A percentile compares a stretch with the other conserved stretches of the same genome.
Conservation (phyloP, 2,329 filamentous ascomycete genomes). For the Aschersonia sp. region DNA sequence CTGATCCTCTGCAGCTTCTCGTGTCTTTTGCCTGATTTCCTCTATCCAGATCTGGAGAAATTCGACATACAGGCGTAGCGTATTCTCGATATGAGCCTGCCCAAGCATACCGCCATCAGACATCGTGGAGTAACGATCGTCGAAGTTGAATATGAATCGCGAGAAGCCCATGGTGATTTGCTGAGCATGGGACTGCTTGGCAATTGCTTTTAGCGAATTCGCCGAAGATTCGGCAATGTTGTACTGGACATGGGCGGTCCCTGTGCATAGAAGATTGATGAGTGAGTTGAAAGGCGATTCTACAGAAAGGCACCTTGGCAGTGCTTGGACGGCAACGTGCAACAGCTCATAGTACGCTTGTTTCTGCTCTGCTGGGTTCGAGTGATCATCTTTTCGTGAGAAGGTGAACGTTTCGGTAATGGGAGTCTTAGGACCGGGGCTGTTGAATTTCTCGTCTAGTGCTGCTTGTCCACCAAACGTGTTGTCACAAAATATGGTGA, state of each 20-base stretch:
- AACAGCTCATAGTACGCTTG: slow-evolving; percentile 92
- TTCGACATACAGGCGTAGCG: slow-evolving; percentile 82
- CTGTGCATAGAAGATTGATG: slow-evolving; percentile 89
- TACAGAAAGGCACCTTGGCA: slow-evolving; percentile 83
- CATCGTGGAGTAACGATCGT: slow-evolving; percentile 94
- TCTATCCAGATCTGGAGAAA: slow-evolving; percentile 94
- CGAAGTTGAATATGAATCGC: slow-evolving; percentile 96
- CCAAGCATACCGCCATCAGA: slow-evolving; percentile 95
- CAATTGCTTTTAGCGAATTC: slow-evolving; percentile 88
- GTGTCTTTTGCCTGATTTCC: slow-evolving; percentile 77
- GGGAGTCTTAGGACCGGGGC: slow-evolving; percentile 80
- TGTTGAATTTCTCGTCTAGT: slow-evolving; percentile 85
- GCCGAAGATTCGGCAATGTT: slow-evolving; percentile 89
- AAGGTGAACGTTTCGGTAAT: slow-evolving; percentile 93
- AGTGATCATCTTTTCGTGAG: slow-evolving; percentile 63
- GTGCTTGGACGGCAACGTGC: slow-evolving; percentile 85
- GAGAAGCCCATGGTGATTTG: slow-evolving; percentile 95
- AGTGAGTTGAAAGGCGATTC: slow-evolving; percentile 87
- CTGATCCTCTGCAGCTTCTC: slow-evolving; percentile 52
- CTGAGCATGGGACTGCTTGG: slow-evolving; percentile 81
- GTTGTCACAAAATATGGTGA: slow-evolving; percentile 92
- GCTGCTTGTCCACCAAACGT: slow-evolving; percentile 93
- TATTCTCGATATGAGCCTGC: slow-evolving; percentile 86
- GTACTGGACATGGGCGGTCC: slow-evolving; percentile 84
- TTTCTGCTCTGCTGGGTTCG: slow-evolving; percentile 63